These are phyloP conservation scores for Cytidiella melzeri DNA, from an alignment of 768 basidiomycete genomes.

Conservation along the genomic window DNA sequence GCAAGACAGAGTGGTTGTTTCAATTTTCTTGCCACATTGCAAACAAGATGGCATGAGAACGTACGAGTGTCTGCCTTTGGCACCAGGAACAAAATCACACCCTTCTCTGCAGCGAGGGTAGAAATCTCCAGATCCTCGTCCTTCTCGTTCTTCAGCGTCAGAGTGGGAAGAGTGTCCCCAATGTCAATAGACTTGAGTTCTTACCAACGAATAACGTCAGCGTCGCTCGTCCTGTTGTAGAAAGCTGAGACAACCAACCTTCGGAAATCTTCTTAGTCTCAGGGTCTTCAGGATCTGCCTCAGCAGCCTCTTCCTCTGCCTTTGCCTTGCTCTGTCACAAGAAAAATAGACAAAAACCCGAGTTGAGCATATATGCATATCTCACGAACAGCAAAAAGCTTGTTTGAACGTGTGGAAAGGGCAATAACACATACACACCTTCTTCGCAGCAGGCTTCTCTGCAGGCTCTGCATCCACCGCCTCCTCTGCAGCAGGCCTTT, in stretches of 20 bases:
- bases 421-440: conserved; percentile 12
- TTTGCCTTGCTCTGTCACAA: background rate
- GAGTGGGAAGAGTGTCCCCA: conserved; percentile 68
- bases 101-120: conserved; percentile 58
- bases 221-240: background rate
- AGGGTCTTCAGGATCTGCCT: background rate
- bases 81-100: conserved; percentile 77
- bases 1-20: too few relatives aligned
- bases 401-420: background rate
- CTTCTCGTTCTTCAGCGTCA: conserved; percentile 81
- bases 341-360: too few relatives aligned
- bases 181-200: conserved; percentile 42
- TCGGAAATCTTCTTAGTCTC: background rate
- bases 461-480: conserved; percentile 12
- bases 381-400: background rate
- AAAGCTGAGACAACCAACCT: background rate
- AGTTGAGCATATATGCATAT: background rate
- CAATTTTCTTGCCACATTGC: background rate
- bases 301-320: background rate
- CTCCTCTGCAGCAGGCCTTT: conserved; percentile 24
- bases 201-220: background rate
- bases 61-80: conserved; percentile 83
- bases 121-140: conserved; percentile 70
- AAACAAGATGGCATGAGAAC: conserved; percentile 5
- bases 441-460: conserved; percentile 17